phyloP scores from a whole-genome alignment of 129 eudicot species.

The Flaveria trinervia region DNA sequence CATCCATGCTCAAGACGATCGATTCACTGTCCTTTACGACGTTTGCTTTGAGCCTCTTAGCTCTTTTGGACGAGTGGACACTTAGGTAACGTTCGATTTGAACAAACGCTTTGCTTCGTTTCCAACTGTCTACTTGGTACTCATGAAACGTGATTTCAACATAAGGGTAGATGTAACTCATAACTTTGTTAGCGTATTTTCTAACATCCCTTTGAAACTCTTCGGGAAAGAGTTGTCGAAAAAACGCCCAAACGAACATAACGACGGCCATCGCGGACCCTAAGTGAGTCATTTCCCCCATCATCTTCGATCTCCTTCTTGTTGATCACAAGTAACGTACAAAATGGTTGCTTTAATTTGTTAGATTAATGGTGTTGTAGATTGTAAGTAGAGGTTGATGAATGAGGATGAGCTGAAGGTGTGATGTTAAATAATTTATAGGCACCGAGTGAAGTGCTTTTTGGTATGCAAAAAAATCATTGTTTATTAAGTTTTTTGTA shows the following conservation, averaged over 20 bases:
- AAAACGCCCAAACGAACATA: slow-evolving; percentile 49
- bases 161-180: slow-evolving; percentile 40
- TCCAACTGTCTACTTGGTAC: slow-evolving; percentile 36
- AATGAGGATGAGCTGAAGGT: not conserved
- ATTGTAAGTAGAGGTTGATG: not conserved
- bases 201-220: slow-evolving; percentile 29
- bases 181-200: slow-evolving; percentile 35
- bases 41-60: slow-evolving; percentile 47
- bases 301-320: slow-evolving; percentile 18
- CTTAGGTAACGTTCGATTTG: slow-evolving; percentile 53
- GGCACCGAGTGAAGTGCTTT: not conserved
- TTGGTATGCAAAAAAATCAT: not conserved
- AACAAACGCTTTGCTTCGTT: slow-evolving; percentile 45
- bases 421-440: not conserved
- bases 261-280: slow-evolving; percentile 45
- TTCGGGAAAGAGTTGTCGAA: slow-evolving; percentile 47
- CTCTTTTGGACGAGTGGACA: slow-evolving; percentile 33
- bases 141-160: slow-evolving; percentile 49
- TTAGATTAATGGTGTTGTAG: not conserved
- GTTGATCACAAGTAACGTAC: not conserved
- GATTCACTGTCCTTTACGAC: slow-evolving; percentile 38
- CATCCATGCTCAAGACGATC: slow-evolving; percentile 50
- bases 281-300: slow-evolving; percentile 42
- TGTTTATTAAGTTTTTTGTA: not conserved
- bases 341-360: not conserved